Evolutionary conservation across 108 stramenopile genomes (phyloP), one percentile per base, ranked within the genome.

Genomic region (Schizochytrium sp.): DNA sequence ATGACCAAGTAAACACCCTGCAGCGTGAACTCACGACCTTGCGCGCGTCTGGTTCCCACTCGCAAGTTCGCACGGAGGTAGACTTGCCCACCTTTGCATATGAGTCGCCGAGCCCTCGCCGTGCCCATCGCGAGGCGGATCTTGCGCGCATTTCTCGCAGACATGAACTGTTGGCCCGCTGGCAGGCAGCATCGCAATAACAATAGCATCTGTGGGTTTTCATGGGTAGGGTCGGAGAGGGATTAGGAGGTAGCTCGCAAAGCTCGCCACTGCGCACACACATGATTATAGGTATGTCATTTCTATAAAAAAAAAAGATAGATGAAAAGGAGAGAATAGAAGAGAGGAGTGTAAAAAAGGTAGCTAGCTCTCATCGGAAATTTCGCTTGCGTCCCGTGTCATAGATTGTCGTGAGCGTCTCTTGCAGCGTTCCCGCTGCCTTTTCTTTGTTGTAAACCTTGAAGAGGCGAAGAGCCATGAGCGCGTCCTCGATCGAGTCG

Each of bases 401-500:
- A 83, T 83, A 83, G 12, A 83, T 83, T 23, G 8, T 53, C 0
- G 51, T 83, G 48, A 83, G 51, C 18, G 45, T 83, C 16, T 47
- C 76, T 4, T 83, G 48, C 10, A 83, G 51, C n/a, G 51, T 83
- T 10, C 23, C 23, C 16, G 21, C 5, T 12, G 14, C 57, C 87
- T 87, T 29, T 29, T 29, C 58, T 14, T 87, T 57, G 58, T 87
- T 58, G 87, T 87, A 87, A 5, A 60, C 53, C 60, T 60, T 59
- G 88, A 95, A 97, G 8, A 96, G 88, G 58, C 95, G 94, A 87
- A 92, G 89, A 5, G 96, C 96, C 29, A 96, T 94, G 63, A 88
- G 91, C 8, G 98, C 96, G 92, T 99, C 98, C 91, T 98, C 97
- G 58, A 98, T 93, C 47, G 96, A 97, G 83, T 98, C 98, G 90